These are phyloP conservation scores for Nakaseomyces nivariensis DNA, from an alignment of 1,139 yeast species.

Conservation along the genomic window DNA sequence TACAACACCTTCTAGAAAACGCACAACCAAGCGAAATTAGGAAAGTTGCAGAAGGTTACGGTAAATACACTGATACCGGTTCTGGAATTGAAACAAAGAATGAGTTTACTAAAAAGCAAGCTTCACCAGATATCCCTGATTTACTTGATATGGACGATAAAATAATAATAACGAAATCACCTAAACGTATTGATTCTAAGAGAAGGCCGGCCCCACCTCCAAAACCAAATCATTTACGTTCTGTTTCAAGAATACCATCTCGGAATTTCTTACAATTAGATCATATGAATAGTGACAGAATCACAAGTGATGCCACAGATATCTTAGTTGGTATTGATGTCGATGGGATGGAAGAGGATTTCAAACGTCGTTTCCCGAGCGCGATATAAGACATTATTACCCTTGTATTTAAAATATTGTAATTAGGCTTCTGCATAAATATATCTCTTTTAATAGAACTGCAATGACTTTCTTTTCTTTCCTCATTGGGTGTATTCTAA, in stretches of 20 bases:
- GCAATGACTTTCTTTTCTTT: no score
- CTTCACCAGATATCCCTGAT: not conserved
- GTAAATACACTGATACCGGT: constrained; percentile 39
- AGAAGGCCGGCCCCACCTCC: constrained; percentile 8
- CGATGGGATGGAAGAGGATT: constrained; percentile 15
- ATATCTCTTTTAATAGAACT: no score
- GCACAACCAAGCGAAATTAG: constrained; percentile 32
- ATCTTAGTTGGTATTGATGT: constrained; percentile 9
- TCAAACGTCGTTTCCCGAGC: constrained; percentile 17
- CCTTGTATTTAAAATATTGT: not conserved
- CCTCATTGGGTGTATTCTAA: no score
- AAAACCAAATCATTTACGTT: constrained; percentile 10
- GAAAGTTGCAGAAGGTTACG: constrained; percentile 51
- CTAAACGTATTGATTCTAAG: not conserved
- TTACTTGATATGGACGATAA: not conserved
- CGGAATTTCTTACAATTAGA: not conserved
- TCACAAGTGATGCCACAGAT: constrained; percentile 9
- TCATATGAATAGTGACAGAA: constrained; percentile 2
- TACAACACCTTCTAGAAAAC: constrained; percentile 40
- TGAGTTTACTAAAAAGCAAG: not conserved
- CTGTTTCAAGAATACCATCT: not conserved
- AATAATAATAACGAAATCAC: not conserved
- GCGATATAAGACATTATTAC: constrained; percentile 7
- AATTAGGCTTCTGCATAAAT: no score
- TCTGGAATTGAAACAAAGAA: not conserved